Conservation (phyloP, 169 alveolate species). For the Plasmodium vivax region DNA sequence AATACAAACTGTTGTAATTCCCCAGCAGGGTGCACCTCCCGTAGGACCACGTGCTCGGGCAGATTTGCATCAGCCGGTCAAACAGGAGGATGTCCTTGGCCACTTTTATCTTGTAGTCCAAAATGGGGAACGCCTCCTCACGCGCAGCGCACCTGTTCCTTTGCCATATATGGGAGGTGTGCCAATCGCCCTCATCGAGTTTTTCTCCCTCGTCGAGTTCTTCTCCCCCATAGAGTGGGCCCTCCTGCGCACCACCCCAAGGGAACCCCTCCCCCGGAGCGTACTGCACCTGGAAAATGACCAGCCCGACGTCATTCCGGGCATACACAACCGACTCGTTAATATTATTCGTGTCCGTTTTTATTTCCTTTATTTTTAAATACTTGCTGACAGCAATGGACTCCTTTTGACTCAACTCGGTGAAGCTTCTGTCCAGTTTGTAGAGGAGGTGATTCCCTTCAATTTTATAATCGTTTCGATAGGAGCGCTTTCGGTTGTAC, state of each 20-base stretch:
- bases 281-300: conserved; percentile 30
- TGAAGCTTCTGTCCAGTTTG: neutral
- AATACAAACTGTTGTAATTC: conserved; percentile 12
- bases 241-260: neutral
- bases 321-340: conserved; percentile 77
- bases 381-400: conserved; percentile 41
- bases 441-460: neutral
- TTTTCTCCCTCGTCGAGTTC: neutral
- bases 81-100: conserved; percentile 38
- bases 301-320: conserved; percentile 79
- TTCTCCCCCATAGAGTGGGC: neutral
- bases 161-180: neutral
- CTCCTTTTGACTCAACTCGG: conserved; percentile 3
- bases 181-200: neutral
- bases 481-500: conserved; percentile 11
- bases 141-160: neutral
- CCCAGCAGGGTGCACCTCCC: conserved; percentile 49
- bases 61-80: conserved; percentile 49
- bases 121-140: neutral
- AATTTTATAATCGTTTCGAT: conserved; percentile 9
- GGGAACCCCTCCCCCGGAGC: neutral
- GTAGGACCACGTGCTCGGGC: conserved; percentile 40
- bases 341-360: conserved; percentile 71
- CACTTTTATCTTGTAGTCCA: conserved; percentile 15
- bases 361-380: conserved; percentile 80